Evolutionary conservation across 345 rosid genomes (phyloP).

Genomic region (Anacardium occidentale): DNA sequence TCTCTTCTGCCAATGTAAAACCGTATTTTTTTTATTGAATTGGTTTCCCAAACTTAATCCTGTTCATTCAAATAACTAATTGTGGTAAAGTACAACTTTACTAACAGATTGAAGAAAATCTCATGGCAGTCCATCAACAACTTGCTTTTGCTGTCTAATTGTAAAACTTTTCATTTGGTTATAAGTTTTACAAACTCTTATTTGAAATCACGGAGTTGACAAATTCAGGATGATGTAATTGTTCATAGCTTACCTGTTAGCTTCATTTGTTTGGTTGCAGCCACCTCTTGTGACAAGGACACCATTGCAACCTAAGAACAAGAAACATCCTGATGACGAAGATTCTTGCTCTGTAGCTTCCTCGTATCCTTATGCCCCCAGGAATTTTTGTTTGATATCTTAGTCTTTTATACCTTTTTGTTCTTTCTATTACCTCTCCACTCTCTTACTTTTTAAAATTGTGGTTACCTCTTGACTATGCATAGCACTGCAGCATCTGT

Average conservation of each 20-base stretch:
- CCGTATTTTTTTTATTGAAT: background rate
- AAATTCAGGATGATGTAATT: background rate
- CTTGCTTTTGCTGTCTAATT: background rate
- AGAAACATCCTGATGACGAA: constrained; percentile 71
- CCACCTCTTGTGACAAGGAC: constrained; percentile 48
- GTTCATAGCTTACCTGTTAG: constrained; percentile 3
- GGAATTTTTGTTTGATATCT: background rate
- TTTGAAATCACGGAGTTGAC: background rate
- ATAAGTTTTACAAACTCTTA: background rate
- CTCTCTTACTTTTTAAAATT: constrained; percentile 13
- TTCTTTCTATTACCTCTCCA: constrained; percentile 3
- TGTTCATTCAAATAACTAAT: background rate
- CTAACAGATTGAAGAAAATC: constrained; percentile 1
- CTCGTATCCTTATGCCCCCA: constrained; percentile 47
- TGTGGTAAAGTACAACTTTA: background rate
- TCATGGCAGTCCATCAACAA: background rate
- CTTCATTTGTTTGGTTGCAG: constrained; percentile 26
- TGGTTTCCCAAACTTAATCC: background rate
- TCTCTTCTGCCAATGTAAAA: background rate
- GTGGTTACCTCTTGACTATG: constrained; percentile 33
- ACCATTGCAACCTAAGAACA: constrained; percentile 60
- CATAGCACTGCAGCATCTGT: constrained; percentile 57
- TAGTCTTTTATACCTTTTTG: constrained; percentile 10
- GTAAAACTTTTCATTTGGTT: background rate
- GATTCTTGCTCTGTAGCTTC: constrained; percentile 70